phyloP scores from a whole-genome alignment of 2,329 filamentous ascomycete genomes.

The Ilyonectria sp. region DNA sequence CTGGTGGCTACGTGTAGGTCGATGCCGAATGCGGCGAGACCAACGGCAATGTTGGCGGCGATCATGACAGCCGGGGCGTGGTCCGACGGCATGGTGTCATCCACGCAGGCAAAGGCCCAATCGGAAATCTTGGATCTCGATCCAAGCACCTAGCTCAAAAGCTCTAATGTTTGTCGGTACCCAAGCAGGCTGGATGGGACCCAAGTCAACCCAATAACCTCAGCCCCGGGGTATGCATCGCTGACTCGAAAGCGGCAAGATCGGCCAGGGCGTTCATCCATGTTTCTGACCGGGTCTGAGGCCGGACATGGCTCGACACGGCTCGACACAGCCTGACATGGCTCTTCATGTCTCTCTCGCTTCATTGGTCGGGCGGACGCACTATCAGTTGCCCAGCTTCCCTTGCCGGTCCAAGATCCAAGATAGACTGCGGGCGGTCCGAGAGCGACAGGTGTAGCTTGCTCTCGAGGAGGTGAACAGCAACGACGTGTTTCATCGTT shows the following conservation, averaged over 20 bases:
- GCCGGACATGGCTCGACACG: not conserved
- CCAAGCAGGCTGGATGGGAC: constrained; percentile 55
- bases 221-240: constrained; percentile 52
- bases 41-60: constrained; percentile 41
- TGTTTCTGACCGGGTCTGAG: not conserved
- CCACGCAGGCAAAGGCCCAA: constrained; percentile 42
- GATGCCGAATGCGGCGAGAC: constrained; percentile 46
- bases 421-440: constrained; percentile 50
- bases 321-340: too few species aligned
- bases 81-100: constrained; percentile 42
- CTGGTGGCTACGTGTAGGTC: constrained; percentile 41
- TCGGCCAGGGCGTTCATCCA: constrained; percentile 7
- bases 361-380: constrained; percentile 25
- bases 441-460: constrained; percentile 60
- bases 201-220: constrained; percentile 57
- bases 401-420: constrained; percentile 56
- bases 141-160: constrained; percentile 60
- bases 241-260: constrained; percentile 41
- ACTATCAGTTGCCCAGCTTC: constrained; percentile 62
- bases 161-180: constrained; percentile 44
- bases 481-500: constrained; percentile 58
- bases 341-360: not conserved
- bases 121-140: constrained; percentile 57
- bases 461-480: constrained; percentile 51
- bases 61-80: constrained; percentile 46